Evolutionary conservation across 345 rosid species (phyloP).

Genomic region (Eucalyptus sideroxylon): DNA sequence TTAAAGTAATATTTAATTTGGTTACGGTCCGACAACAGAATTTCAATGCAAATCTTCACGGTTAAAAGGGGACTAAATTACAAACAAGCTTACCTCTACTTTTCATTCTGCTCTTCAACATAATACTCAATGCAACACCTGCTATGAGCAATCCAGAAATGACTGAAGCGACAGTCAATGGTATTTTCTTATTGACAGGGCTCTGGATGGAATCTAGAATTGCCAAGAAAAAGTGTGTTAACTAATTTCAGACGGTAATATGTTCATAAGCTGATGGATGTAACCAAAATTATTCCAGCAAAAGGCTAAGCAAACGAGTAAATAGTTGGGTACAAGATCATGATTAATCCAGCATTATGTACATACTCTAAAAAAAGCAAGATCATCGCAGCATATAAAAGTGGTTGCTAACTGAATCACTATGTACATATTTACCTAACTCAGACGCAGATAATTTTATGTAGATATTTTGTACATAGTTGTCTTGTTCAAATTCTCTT

Average conservation of each 20-base stretch:
- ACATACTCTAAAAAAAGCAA: no score
- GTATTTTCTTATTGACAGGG: background rate
- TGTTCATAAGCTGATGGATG: background rate
- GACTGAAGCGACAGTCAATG: background rate
- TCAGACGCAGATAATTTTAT: slow-evolving; percentile 1
- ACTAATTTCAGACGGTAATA: no score
- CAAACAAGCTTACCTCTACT: background rate
- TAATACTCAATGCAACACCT: background rate
- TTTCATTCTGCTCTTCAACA: background rate
- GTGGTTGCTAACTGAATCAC: background rate
- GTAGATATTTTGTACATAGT: slow-evolving; percentile 8
- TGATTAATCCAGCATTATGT: background rate
- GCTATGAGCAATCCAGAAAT: background rate
- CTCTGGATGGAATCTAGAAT: background rate
- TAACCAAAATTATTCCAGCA: background rate
- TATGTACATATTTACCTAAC: background rate
- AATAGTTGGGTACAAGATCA: background rate
- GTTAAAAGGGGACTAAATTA: background rate
- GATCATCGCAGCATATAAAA: no score
- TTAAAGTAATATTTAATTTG: no score
- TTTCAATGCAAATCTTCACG: background rate
- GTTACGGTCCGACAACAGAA: background rate
- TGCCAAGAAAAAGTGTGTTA: background rate
- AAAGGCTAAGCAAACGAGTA: background rate
- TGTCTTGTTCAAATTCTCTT: background rate